Evolutionary conservation across 2,329 filamentous ascomycete species (phyloP).

Genomic region (Claviceps pazoutovae): DNA sequence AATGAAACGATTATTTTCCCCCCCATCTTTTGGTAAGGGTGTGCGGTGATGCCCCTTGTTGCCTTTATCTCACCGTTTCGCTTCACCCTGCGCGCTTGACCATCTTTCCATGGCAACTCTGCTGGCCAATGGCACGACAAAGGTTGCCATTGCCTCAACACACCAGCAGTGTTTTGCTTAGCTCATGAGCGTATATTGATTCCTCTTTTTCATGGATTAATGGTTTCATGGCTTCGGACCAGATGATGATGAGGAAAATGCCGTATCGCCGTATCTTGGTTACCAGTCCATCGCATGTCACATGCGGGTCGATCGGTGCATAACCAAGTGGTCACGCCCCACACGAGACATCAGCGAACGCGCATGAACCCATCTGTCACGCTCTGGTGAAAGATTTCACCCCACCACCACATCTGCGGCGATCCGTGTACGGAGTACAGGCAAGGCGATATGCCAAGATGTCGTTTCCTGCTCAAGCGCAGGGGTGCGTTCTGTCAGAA

Average conservation of each 20-base stretch:
- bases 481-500: not conserved
- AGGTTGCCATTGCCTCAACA: not conserved
- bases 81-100: not conserved
- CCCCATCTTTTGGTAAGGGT: not conserved
- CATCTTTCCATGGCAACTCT: not conserved
- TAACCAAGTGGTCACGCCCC: not conserved
- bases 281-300: not conserved
- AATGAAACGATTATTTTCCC: not conserved
- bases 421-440: no score
- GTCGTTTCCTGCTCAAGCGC: not conserved
- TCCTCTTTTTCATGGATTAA: not conserved
- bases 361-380: slow-evolving; percentile 1
- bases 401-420: not conserved
- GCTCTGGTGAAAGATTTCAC: not conserved
- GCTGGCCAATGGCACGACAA: not conserved
- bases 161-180: not conserved
- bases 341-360: not conserved
- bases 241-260: not conserved
- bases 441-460: not conserved
- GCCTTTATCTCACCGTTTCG: not conserved
- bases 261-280: not conserved
- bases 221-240: not conserved
- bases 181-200: not conserved
- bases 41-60: not conserved
- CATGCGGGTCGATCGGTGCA: not conserved